phyloP scores from a whole-genome alignment of 139 green algal genomes.

The Closterium sp. region DNA sequence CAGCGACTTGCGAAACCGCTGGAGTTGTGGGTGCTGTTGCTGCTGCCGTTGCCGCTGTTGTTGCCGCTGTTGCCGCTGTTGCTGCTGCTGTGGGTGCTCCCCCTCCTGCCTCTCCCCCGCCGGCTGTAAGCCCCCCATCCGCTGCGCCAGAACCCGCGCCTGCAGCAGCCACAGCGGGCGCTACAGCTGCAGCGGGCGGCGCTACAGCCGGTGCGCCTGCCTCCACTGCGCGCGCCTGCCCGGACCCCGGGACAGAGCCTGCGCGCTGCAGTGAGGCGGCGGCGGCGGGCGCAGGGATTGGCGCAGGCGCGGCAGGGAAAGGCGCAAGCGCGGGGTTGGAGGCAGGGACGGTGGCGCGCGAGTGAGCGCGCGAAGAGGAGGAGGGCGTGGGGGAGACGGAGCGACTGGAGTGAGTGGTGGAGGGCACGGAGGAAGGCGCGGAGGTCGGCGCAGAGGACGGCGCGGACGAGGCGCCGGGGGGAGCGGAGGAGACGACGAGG shows the following conservation, averaged over 20 bases:
- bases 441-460: too few relatives aligned
- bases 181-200: background rate
- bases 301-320: background rate
- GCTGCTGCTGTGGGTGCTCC: background rate
- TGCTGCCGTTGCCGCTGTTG: too few relatives aligned
- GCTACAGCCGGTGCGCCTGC: background rate
- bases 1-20: background rate
- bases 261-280: too few relatives aligned
- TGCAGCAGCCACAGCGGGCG: background rate
- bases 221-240: background rate
- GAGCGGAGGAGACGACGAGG: slow-evolving; percentile 1
- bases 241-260: background rate
- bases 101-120: background rate
- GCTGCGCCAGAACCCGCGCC: background rate
- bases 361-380: background rate
- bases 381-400: background rate
- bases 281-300: background rate
- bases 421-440: background rate
- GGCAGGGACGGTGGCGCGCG: background rate
- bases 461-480: background rate
- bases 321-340: background rate
- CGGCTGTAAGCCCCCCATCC: background rate
- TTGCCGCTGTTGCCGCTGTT: background rate
- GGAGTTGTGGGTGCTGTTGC: too few relatives aligned
- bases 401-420: background rate